Percentiles rank a stretch among this genome's conserved stretches.
Evolutionary conservation across 257 asterid genomes (phyloP).

Genomic region (Salvia hispanica): DNA sequence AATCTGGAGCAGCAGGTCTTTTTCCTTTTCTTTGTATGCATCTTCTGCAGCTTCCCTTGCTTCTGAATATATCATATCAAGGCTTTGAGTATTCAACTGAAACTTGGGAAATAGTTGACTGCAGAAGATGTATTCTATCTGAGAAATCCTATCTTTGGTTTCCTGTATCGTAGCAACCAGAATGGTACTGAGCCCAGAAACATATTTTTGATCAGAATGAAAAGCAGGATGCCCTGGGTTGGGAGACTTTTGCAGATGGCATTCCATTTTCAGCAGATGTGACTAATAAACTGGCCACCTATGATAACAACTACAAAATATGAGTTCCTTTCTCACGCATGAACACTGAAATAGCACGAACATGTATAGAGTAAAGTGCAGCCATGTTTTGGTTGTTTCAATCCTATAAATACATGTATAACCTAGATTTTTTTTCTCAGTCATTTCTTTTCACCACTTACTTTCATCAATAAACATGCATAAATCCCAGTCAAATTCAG

Average conservation of each 20-base stretch:
- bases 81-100: slow-evolving; percentile 47
- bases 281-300: slow-evolving; percentile 25
- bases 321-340: neutral
- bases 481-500: too few relatives aligned
- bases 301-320: slow-evolving; percentile 19
- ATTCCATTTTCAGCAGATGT: slow-evolving; percentile 49
- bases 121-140: slow-evolving; percentile 87
- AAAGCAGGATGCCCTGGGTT: slow-evolving; percentile 33
- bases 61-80: slow-evolving; percentile 61
- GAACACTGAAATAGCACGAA: neutral
- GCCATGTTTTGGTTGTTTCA: too few relatives aligned
- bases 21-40: slow-evolving; percentile 65
- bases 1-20: slow-evolving; percentile 55
- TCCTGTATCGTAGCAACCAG: slow-evolving; percentile 87
- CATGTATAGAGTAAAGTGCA: too few relatives aligned
- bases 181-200: slow-evolving; percentile 78
- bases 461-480: too few relatives aligned
- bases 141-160: slow-evolving; percentile 86
- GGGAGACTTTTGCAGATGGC: slow-evolving; percentile 32
- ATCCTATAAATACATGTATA: too few relatives aligned
- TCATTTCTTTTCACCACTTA: too few relatives aligned
- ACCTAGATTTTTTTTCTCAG: too few relatives aligned
- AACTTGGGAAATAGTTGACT: slow-evolving; percentile 70
- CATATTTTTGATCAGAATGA: slow-evolving; percentile 57
- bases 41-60: slow-evolving; percentile 71